Conservation (phyloP, 768 basidiomycete genomes). For the Tylopilus felleus region DNA sequence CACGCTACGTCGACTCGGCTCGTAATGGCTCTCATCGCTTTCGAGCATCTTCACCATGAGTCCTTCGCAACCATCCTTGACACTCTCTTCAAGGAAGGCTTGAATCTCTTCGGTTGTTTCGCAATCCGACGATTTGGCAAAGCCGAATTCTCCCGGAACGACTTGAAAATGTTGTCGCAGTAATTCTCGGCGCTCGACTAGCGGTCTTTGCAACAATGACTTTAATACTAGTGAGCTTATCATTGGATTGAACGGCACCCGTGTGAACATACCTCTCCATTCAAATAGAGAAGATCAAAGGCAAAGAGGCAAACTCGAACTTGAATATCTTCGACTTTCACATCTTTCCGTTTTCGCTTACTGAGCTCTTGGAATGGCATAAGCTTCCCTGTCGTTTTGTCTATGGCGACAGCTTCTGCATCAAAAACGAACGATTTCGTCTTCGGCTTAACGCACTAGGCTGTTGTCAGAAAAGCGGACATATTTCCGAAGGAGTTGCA, state of each 20-base stretch:
- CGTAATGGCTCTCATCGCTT: conserved; percentile 87
- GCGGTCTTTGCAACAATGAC: conserved; percentile 77
- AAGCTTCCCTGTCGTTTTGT: conserved; percentile 75
- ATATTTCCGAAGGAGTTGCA: background rate
- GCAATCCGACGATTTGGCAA: conserved; percentile 87
- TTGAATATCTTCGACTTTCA: conserved; percentile 96
- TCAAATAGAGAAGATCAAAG: conserved; percentile 94
- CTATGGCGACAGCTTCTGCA: conserved; percentile 95
- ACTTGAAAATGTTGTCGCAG: conserved; percentile 75
- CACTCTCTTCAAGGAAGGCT: conserved; percentile 89
- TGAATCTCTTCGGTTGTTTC: conserved; percentile 94
- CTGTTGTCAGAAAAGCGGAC: conserved; percentile 1
- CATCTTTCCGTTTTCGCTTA: conserved; percentile 93
- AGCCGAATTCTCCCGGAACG: conserved; percentile 88
- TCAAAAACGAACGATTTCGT: conserved; percentile 93
- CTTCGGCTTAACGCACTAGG: conserved; percentile 77
- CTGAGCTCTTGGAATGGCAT: conserved; percentile 99
- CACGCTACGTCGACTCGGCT: conserved; percentile 91
- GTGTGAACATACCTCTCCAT: conserved; percentile 71
- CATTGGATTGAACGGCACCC: background rate
- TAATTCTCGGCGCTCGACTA: conserved; percentile 73
- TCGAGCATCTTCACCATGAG: conserved; percentile 99
- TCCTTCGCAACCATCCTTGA: conserved; percentile 98
- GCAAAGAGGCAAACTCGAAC: conserved; percentile 95
- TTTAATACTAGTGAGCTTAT: conserved; percentile 32